Percentiles rank a stretch among this genome's conserved stretches.
Evolutionary conservation across 2,329 filamentous ascomycete species (phyloP).

Genomic region (Ampelomyces quisqualis): DNA sequence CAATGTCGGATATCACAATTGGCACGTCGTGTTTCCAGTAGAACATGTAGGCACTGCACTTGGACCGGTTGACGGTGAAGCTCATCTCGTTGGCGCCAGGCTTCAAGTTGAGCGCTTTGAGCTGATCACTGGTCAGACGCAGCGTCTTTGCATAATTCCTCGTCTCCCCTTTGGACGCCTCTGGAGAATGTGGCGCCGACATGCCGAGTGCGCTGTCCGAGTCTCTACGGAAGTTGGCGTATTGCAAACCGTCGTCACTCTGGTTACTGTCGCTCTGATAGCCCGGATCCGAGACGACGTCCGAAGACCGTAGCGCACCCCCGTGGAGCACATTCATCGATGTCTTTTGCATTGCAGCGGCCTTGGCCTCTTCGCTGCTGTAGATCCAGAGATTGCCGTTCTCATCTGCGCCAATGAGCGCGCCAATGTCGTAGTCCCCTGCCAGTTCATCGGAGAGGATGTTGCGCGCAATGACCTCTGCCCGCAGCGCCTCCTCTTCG

Average conservation of each 20-base stretch:
- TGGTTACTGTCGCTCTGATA: slow-evolving; percentile 85
- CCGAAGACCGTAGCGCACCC: slow-evolving; percentile 61
- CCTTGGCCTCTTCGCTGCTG: slow-evolving; percentile 93
- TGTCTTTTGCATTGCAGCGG: slow-evolving; percentile 71
- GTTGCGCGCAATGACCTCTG: slow-evolving; percentile 89
- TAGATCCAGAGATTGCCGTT: slow-evolving; percentile 99
- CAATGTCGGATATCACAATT: slow-evolving; percentile 97
- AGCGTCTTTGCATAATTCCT: slow-evolving; percentile 96
- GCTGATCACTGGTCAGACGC: slow-evolving; percentile 89
- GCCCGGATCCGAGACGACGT: slow-evolving; percentile 87
- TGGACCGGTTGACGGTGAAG: slow-evolving; percentile 94
- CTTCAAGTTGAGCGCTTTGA: slow-evolving; percentile 80
- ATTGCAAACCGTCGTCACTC: slow-evolving; percentile 59
- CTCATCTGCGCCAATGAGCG: slow-evolving; percentile 91
- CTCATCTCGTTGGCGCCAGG: slow-evolving; percentile 89
- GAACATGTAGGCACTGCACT: slow-evolving; percentile 89
- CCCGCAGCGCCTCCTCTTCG: slow-evolving; percentile 86
- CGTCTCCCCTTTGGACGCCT: slow-evolving; percentile 61
- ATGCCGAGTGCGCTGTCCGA: slow-evolving; percentile 69
- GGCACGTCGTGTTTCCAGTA: slow-evolving; percentile 89
- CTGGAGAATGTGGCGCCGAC: slow-evolving; percentile 57
- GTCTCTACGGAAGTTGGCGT: slow-evolving; percentile 63
- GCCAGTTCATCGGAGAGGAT: slow-evolving; percentile 91
- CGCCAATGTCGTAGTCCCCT: slow-evolving; percentile 93
- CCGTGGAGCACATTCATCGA: slow-evolving; percentile 55